These are phyloP conservation scores for Penicillium canariense DNA, from an alignment of 495 filamentous ascomycete genomes.

Conservation along the genomic window DNA sequence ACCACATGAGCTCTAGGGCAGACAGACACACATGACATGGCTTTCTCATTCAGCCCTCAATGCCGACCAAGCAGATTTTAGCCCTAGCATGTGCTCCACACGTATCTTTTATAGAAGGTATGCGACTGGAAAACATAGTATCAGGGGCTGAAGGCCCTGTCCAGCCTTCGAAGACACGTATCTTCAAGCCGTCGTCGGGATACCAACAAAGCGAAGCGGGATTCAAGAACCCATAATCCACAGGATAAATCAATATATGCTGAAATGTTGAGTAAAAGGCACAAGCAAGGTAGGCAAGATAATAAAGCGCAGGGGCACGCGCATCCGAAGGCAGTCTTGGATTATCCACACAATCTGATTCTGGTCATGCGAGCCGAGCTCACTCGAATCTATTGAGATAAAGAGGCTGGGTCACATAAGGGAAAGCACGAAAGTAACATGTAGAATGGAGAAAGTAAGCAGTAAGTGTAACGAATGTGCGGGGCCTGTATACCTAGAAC, in stretches of 20 bases:
- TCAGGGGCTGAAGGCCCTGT: too few relatives aligned
- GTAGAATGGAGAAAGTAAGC: background rate
- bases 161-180: too few relatives aligned
- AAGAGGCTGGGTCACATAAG: background rate
- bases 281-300: background rate
- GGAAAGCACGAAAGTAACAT: background rate
- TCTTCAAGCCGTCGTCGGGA: too few relatives aligned
- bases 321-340: background rate
- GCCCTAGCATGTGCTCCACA: too few relatives aligned
- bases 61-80: constrained; percentile 26
- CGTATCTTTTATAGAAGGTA: too few relatives aligned
- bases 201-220: too few relatives aligned
- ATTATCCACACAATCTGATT: constrained; percentile 7
- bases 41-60: constrained; percentile 39
- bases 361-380: background rate
- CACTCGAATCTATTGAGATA: constrained; percentile 8
- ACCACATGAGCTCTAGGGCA: constrained; percentile 24
- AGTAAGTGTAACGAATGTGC: constrained; percentile 17
- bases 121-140: too few relatives aligned
- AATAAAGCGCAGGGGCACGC: background rate
- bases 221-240: too few relatives aligned
- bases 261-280: too few relatives aligned
- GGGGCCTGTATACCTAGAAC: background rate
- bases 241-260: too few relatives aligned
- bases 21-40: constrained; percentile 47